These are phyloP conservation scores for Ophiostoma sp. DNA, from an alignment of 2,329 filamentous ascomycete species.

Conservation along the genomic window DNA sequence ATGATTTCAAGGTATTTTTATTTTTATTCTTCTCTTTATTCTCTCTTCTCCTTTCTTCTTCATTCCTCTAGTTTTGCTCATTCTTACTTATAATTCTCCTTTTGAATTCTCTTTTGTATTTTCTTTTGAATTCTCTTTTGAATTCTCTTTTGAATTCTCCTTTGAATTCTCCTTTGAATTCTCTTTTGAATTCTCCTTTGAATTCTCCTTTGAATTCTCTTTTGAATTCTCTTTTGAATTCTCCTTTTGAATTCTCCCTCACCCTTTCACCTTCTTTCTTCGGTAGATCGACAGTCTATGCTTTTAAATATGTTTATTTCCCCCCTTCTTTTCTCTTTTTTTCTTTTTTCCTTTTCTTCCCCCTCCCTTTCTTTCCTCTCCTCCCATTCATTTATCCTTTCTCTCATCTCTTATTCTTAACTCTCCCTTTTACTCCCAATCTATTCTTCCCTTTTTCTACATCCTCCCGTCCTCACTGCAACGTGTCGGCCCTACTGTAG, in stretches of 20 bases:
- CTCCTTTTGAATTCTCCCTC: neutral
- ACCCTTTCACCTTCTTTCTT: neutral
- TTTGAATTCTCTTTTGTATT: neutral
- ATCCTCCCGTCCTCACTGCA: slow-evolving; percentile 6
- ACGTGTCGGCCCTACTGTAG: slow-evolving; percentile 1
- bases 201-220: too few species aligned
- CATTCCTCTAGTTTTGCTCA: neutral
- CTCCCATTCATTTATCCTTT: neutral
- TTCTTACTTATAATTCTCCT: neutral
- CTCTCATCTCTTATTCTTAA: too few species aligned
- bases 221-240: neutral
- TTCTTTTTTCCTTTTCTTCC: neutral
- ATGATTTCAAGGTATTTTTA: too few species aligned
- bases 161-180: neutral
- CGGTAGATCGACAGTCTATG: too few species aligned
- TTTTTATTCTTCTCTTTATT: neutral
- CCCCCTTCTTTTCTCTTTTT: too few species aligned
- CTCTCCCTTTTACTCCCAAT: neutral
- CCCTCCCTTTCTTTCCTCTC: neutral
- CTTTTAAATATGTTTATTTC: too few species aligned
- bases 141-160: too few species aligned
- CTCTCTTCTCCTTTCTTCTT: neutral
- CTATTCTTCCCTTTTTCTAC: neutral
- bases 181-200: too few species aligned
- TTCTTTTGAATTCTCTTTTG: neutral